These are phyloP conservation scores for Mercurialis annua DNA, from an alignment of 345 rosid genomes.

Conservation along the genomic window DNA sequence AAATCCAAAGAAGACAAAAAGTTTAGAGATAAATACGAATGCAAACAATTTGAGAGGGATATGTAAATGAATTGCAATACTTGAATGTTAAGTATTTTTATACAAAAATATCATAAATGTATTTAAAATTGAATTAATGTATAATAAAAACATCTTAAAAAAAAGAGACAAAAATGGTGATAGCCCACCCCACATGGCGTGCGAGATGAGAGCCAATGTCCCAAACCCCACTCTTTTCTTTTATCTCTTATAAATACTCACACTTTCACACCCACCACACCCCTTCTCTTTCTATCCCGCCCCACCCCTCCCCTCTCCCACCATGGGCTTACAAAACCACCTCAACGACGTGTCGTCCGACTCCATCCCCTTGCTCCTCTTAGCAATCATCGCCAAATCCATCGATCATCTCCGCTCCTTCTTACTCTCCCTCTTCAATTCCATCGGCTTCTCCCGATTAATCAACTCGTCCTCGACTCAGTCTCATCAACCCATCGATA, in stretches of 20 bases:
- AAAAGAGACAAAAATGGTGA: no score
- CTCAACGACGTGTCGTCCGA: conserved; percentile 74
- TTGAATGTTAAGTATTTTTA: no score
- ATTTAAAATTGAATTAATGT: no score
- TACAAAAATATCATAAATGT: no score
- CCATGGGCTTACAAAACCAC: conserved; percentile 72
- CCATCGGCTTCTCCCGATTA: conserved; percentile 23
- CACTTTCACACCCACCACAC: background rate
- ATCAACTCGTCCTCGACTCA: background rate
- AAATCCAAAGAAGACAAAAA: no score
- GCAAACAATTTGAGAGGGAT: no score
- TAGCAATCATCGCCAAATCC: conserved; percentile 58
- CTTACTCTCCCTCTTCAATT: conserved; percentile 32
- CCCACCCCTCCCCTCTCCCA: no score
- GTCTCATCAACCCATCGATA: conserved; percentile 19
- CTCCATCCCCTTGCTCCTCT: conserved; percentile 60
- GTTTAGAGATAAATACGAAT: no score
- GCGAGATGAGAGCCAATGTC: background rate
- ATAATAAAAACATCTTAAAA: no score
- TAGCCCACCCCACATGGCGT: conserved; percentile 20
- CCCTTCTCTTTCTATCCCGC: background rate
- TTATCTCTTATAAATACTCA: background rate
- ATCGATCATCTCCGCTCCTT: conserved; percentile 46
- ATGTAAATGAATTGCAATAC: no score
- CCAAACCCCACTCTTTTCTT: background rate